Conservation (phyloP, 805 yeast genomes). For the Schwanniomyces pseudopolymorphus region DNA sequence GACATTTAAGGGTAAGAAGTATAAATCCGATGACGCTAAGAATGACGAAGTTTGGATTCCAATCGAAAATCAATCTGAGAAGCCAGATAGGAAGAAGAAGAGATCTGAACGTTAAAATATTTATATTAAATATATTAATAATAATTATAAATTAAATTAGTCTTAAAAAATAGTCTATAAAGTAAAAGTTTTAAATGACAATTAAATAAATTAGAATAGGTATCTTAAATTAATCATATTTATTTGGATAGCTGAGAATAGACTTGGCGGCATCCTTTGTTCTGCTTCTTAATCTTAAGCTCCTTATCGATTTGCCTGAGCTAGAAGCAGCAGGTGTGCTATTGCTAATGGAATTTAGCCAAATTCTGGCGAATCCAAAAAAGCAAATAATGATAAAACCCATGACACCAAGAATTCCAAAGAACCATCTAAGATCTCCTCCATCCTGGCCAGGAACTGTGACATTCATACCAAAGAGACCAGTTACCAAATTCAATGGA, state of each 20-base stretch:
- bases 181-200: neutral
- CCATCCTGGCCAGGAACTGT: constrained; percentile 67
- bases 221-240: constrained; percentile 22
- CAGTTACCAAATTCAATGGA: constrained; percentile 87
- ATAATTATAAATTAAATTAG: too few relatives aligned
- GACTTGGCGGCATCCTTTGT: constrained; percentile 36
- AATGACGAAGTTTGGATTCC: constrained; percentile 43
- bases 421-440: constrained; percentile 26
- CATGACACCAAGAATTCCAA: constrained; percentile 31
- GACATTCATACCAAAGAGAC: constrained; percentile 96
- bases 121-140: neutral
- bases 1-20: constrained; percentile 66
- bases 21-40: constrained; percentile 37
- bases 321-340: constrained; percentile 7
- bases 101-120: neutral
- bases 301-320: constrained; percentile 24
- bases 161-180: neutral
- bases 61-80: constrained; percentile 12
- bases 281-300: constrained; percentile 23
- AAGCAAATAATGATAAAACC: constrained; percentile 14
- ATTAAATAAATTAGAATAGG: neutral
- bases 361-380: constrained; percentile 18
- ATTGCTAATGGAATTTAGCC: constrained; percentile 16
- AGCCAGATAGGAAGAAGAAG: constrained; percentile 2
- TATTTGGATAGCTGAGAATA: constrained; percentile 38